Base-by-base conservation (phyloP, 1,284 basidiomycete genomes). In the Phaffia rhodozyma region DNA sequence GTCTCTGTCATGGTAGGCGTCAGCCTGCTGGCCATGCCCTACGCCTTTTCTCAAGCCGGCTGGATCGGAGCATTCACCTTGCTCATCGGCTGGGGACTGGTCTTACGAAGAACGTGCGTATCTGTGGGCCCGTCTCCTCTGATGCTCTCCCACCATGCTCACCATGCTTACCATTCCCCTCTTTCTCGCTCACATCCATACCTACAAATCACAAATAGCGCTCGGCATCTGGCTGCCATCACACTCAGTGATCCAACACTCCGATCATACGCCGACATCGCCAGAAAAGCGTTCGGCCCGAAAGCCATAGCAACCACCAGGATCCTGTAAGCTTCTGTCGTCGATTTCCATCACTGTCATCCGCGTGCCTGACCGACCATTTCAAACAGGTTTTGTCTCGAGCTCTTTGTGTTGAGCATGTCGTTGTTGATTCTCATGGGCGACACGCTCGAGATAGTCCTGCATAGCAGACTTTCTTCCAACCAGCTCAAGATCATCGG, bases 251-350 rank as follows among this genome's bases (percentile, higher is more conserved):
- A 94, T 71, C 80, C 82, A 2, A 80, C 79, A 16, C 72, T 92
- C 58, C 80, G 83, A 38, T 90, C 90, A 1, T 96, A 94, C 73
- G 84, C 89, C 6, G 91, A 96, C 72, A 89, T 94, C 66, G 89
- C 89, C 30, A 82, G 83, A 63, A 89, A 87, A 71, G 90, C 90
- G 1, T 93, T 93, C 73, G 91, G 91, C 3, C 80, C 81, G 3
- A 79, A 79, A 58, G 86, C 86, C 0, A 84, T 82, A 27, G 75
- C 82, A 1, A 70, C 86, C 60, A 87, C 87, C 58, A 86, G 82
- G 67, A 66, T 79, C 4, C 75, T 91, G 66, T 63, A 34, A 58
- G 56, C 32, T 23, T 27, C 21, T 32, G 13, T 27, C 23, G 21
- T 34, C 27, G 13, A 23, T 34, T 21, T 4, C 21, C 23, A 27